Conservation (phyloP, 2,329 filamentous ascomycete species). For the Graphiopsis chlorocephala region DNA sequence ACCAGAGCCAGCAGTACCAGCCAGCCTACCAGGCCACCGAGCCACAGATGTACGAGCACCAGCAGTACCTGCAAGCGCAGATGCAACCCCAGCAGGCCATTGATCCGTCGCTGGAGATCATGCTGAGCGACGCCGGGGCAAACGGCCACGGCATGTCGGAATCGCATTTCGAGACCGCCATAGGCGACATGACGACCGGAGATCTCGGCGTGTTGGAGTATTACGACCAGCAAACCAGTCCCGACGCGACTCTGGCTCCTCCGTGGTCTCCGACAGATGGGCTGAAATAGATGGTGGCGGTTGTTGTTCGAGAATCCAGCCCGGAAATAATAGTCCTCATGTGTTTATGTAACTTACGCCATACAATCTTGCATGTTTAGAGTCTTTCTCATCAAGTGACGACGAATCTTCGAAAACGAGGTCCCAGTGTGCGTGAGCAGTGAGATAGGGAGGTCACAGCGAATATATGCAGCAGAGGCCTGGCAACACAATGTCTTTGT, state of each 20-base stretch:
- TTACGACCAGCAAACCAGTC: constrained; percentile 27
- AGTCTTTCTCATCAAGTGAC: neutral
- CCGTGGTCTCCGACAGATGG: constrained; percentile 25
- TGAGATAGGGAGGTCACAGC: neutral
- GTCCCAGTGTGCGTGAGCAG: neutral
- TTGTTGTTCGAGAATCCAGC: neutral
- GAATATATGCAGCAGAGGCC: neutral
- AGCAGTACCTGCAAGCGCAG: constrained; percentile 30
- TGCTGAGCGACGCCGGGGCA: constrained; percentile 21
- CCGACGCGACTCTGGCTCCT: constrained; percentile 27
- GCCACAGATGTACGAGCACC: constrained; percentile 30
- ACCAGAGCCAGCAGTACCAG: constrained; percentile 23
- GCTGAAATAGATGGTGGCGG: constrained; percentile 10
- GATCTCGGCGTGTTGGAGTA: constrained; percentile 23
- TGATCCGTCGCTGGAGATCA: constrained; percentile 30
- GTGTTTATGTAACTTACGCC: neutral
- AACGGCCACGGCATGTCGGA: constrained; percentile 18
- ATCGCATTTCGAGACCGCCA: constrained; percentile 31
- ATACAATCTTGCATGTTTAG: neutral
- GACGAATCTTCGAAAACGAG: neutral
- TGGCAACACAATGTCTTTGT: constrained; percentile 52
- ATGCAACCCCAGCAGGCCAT: constrained; percentile 32
- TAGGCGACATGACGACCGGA: constrained; percentile 26
- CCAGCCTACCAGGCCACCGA: constrained; percentile 18
- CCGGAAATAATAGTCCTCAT: neutral